These are phyloP conservation scores for Fusarium papillatum DNA, from an alignment of 2,329 filamentous ascomycete species.

Conservation along the genomic window DNA sequence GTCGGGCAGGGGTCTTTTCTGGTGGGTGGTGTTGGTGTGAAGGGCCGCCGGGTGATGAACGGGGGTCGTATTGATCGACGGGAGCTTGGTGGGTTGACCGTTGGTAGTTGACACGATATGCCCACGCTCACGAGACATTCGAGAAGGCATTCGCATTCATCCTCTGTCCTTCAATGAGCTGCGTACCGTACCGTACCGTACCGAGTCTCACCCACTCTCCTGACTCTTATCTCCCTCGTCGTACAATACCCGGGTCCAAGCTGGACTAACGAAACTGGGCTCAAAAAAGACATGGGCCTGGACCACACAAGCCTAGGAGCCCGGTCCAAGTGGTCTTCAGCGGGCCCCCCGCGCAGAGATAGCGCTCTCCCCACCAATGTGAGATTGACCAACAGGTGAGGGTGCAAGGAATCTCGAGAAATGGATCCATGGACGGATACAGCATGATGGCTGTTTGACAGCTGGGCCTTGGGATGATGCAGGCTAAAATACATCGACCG, in stretches of 20 bases:
- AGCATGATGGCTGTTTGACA: slow-evolving; percentile 31
- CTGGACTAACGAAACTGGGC: neutral
- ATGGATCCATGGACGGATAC: neutral
- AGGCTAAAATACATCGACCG: neutral
- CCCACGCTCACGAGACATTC: neutral
- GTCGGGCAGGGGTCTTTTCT: slow-evolving; percentile 24
- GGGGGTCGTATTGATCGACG: slow-evolving; percentile 9
- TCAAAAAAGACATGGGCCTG: slow-evolving; percentile 5
- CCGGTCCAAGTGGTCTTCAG: slow-evolving; percentile 24
- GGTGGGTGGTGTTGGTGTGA: slow-evolving; percentile 7
- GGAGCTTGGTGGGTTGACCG: neutral
- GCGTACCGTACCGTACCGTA: neutral
- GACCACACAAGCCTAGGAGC: slow-evolving; percentile 23
- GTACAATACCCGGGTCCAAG: neutral
- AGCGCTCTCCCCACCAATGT: slow-evolving; percentile 26
- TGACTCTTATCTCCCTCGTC: slow-evolving; percentile 3
- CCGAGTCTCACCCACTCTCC: neutral
- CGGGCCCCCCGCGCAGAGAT: slow-evolving; percentile 22
- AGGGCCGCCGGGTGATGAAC: slow-evolving; percentile 4
- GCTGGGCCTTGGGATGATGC: slow-evolving; percentile 30
- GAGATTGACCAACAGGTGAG: slow-evolving; percentile 23
- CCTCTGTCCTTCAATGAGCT: neutral
- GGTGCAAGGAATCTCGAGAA: slow-evolving; percentile 10
- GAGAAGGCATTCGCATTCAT: neutral
- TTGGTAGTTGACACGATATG: slow-evolving; percentile 1